Conservation (phyloP, 2,329 filamentous ascomycete species). For the Fusarium domesticum region DNA sequence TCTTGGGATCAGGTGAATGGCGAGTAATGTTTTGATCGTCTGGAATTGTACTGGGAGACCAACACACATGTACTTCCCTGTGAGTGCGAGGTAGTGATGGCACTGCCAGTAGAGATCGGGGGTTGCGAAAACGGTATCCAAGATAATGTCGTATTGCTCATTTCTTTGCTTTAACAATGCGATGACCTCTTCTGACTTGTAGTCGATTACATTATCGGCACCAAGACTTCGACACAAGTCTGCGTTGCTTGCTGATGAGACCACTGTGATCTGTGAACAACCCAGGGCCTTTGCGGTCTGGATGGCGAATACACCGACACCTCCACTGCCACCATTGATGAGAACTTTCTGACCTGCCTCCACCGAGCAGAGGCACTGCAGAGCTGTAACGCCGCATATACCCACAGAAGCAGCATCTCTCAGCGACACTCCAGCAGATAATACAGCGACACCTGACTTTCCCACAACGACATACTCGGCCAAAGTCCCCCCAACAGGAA, state of each 20-base stretch:
- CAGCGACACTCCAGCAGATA: conserved; percentile 5
- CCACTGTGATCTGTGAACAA: conserved; percentile 3
- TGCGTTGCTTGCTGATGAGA: conserved; percentile 10
- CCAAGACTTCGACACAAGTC: conserved; percentile 9
- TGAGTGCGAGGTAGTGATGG: conserved; percentile 6
- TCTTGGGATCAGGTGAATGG: conserved; percentile 12
- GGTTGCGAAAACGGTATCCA: conserved; percentile 13
- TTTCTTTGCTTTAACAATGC: background rate
- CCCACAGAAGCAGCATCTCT: conserved; percentile 13
- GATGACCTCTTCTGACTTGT: conserved; percentile 1
- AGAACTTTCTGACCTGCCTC: conserved; percentile 2
- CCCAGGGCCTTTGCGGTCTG: conserved; percentile 16
- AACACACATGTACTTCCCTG: conserved; percentile 12
- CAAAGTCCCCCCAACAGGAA: conserved; percentile 6
- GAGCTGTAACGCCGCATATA: conserved; percentile 11
- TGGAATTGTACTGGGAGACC: conserved; percentile 4
- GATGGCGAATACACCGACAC: conserved; percentile 15
- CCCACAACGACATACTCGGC: conserved; percentile 18
- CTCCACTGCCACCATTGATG: conserved; percentile 20
- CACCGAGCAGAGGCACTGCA: conserved; percentile 9
- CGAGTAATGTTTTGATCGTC: conserved; percentile 6
- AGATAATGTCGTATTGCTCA: conserved; percentile 5
- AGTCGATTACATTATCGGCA: conserved; percentile 11
- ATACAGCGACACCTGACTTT: background rate
- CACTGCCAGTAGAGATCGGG: conserved; percentile 17